These are phyloP conservation scores for Fusarium heterosporum DNA, from an alignment of 2,329 filamentous ascomycete genomes.

Conservation along the genomic window DNA sequence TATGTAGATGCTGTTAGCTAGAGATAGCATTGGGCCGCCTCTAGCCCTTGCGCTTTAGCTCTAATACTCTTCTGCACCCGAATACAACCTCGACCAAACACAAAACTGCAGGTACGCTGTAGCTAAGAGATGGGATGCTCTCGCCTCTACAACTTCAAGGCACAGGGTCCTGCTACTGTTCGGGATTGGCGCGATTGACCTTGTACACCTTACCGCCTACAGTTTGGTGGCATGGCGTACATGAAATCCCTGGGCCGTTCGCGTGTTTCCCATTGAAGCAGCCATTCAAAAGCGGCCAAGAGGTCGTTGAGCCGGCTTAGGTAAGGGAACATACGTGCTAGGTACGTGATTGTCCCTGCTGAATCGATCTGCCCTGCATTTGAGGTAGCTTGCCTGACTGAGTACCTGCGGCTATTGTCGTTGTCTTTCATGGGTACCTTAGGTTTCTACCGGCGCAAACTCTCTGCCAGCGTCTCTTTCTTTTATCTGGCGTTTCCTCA, in stretches of 20 bases:
- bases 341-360: constrained; percentile 22
- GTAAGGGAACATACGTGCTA: constrained; percentile 11
- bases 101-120: constrained; percentile 40
- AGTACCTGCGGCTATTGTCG: constrained; percentile 21
- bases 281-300: constrained; percentile 36
- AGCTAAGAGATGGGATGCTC: constrained; percentile 24
- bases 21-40: neutral
- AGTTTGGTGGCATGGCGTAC: constrained; percentile 35
- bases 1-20: neutral
- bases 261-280: constrained; percentile 21
- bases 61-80: neutral
- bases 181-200: constrained; percentile 40
- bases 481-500: constrained; percentile 4
- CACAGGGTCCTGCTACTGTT: constrained; percentile 1
- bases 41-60: neutral
- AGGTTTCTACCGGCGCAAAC: constrained; percentile 19
- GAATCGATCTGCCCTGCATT: constrained; percentile 45
- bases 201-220: constrained; percentile 36
- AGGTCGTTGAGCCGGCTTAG: constrained; percentile 18
- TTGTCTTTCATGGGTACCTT: constrained; percentile 26
- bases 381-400: constrained; percentile 5
- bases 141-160: constrained; percentile 23
- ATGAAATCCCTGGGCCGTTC: constrained; percentile 38
- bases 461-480: constrained; percentile 14
- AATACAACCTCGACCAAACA: constrained; percentile 13